phyloP scores from a whole-genome alignment of 2,329 filamentous ascomycete species.

The Westerdykella sp. region DNA sequence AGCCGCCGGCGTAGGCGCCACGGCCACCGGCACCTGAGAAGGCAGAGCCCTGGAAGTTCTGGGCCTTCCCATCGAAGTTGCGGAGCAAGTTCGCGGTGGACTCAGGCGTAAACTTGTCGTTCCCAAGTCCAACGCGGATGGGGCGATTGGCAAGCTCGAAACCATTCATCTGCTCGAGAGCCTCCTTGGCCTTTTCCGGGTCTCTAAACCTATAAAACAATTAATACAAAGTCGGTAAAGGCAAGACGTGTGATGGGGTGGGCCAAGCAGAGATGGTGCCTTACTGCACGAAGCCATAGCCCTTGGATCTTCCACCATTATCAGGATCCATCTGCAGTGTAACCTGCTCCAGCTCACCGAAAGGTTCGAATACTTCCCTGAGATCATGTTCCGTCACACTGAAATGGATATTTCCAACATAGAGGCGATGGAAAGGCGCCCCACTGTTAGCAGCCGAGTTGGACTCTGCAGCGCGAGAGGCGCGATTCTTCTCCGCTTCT shows the following conservation, averaged over 20 bases:
- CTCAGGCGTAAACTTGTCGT: conserved; percentile 99
- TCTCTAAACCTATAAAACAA: conserved; percentile 71
- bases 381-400: conserved; percentile 96
- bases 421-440: conserved; percentile 93
- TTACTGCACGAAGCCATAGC: conserved; percentile 98
- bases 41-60: conserved; percentile 74
- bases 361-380: conserved; percentile 93
- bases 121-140: conserved; percentile 97
- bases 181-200: conserved; percentile 84
- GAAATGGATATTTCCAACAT: conserved; percentile 99
- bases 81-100: conserved; percentile 88
- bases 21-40: conserved; percentile 88
- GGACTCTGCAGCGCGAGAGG: conserved; percentile 60
- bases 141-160: conserved; percentile 96
- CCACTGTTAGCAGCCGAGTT: conserved; percentile 63
- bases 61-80: conserved; percentile 66
- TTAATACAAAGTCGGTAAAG: conserved; percentile 8
- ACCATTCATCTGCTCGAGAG: conserved; percentile 97
- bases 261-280: conserved; percentile 26
- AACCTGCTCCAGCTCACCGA: conserved; percentile 95
- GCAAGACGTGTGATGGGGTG: no score
- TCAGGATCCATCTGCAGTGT: conserved; percentile 96
- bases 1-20: conserved; percentile 70
- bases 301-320: conserved; percentile 49
- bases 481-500: conserved; percentile 98